Conservation (phyloP, 805 yeast species). For the Yarrowia porcina region DNA sequence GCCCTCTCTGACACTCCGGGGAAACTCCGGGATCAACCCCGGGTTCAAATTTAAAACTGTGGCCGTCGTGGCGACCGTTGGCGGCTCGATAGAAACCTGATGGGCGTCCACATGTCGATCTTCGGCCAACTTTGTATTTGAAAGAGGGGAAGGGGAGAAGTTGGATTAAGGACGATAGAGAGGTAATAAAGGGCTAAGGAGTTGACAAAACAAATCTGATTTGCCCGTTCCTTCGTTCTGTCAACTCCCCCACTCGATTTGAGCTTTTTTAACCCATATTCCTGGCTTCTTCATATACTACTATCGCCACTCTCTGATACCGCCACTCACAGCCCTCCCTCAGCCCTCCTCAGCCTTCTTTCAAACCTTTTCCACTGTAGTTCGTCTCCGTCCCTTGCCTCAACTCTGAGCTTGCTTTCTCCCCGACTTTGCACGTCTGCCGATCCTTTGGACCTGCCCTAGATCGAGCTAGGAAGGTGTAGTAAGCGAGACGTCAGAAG, state of each 20-base stretch:
- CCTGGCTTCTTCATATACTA: too few relatives aligned
- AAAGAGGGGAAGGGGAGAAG: not conserved
- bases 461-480: too few relatives aligned
- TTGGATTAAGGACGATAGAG: not conserved
- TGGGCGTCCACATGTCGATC: not conserved
- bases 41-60: too few relatives aligned
- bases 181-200: not conserved
- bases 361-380: too few relatives aligned
- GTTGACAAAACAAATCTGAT: too few relatives aligned
- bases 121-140: not conserved
- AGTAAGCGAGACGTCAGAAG: too few relatives aligned
- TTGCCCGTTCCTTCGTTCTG: too few relatives aligned
- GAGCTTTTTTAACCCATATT: too few relatives aligned
- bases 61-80: not conserved
- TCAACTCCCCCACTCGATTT: too few relatives aligned
- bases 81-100: not conserved
- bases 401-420: constrained; percentile 13
- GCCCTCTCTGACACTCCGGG: not conserved
- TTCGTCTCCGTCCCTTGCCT: constrained; percentile 4
- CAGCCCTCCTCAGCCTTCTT: too few relatives aligned
- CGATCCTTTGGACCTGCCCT: not conserved
- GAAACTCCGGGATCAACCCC: not conserved
- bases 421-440: not conserved
- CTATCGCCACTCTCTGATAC: not conserved
- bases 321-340: too few relatives aligned